Evolutionary conservation across 2,329 filamentous ascomycete species (phyloP).

Genomic region (Cladobotryum mycophilum): DNA sequence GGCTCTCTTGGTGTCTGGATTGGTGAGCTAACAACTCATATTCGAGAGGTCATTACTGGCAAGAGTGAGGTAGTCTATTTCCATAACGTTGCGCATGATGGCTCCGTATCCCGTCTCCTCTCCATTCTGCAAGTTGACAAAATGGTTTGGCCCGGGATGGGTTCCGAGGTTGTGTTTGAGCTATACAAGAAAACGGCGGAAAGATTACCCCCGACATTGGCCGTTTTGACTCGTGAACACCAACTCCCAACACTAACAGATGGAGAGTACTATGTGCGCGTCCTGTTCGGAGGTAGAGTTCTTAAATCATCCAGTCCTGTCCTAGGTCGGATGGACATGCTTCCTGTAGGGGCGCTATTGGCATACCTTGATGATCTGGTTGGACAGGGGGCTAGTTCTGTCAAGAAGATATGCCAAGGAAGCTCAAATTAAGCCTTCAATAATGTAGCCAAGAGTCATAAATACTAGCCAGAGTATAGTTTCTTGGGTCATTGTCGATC

Average conservation of each 20-base stretch:
- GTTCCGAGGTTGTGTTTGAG: constrained; percentile 71
- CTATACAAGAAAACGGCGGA: constrained; percentile 45
- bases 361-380: constrained; percentile 67
- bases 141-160: constrained; percentile 86
- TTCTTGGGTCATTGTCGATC: too few species aligned
- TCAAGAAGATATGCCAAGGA: background rate
- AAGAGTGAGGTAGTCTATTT: constrained; percentile 45
- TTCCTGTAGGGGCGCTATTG: constrained; percentile 58
- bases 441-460: too few species aligned
- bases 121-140: constrained; percentile 63
- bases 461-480: too few species aligned
- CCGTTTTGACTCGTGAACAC: constrained; percentile 21
- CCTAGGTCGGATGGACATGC: constrained; percentile 65
- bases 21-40: constrained; percentile 61
- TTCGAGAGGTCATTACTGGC: constrained; percentile 47
- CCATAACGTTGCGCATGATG: constrained; percentile 79
- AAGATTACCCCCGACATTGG: constrained; percentile 3
- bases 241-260: background rate
- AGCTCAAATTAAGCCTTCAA: background rate
- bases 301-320: constrained; percentile 61
- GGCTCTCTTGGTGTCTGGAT: constrained; percentile 66
- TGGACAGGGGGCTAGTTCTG: constrained; percentile 37
- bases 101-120: constrained; percentile 60
- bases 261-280: constrained; percentile 45
- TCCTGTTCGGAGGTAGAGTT: constrained; percentile 64